Base-by-base conservation (phyloP, 1,139 yeast species). In the Pneumocystis sp. region DNA sequence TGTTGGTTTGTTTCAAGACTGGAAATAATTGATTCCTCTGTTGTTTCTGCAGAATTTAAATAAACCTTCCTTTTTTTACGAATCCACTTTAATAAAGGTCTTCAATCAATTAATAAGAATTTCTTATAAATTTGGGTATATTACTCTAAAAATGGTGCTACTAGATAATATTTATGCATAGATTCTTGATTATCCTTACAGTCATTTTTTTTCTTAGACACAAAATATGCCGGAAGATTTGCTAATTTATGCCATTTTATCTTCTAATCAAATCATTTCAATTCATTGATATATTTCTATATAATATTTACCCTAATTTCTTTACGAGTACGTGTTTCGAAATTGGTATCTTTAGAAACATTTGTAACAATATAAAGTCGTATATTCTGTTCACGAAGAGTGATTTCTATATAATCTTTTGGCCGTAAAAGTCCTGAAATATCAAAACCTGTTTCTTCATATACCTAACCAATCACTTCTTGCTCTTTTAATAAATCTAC, bases 371-470 rank as follows among this genome's bases (percentile, higher is more conserved):
- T 77, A 73, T 83, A 95, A 42, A 95, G 87, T 72, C 90, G 86
- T 74, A 88, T 88, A 74, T 89, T 89, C 74, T 93, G 93, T 15
- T 95, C 96, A 64, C 80, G 79, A 57, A 89, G 83, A 7, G 89
- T 88, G 73, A 95, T 82, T 73, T 93, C 97, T 64, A 90, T 81
- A 68, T 82, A 88, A 67, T 87, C 91, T 50, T 85, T 81, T 68
- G 85, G 86, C 68, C 83, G 82, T 64, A 91, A 80, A 70, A 81
- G 82, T 15, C 83, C 84, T 3, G 84, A 76, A 63, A 89, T 85
- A 75, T 91, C 95, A 72, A 86, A 90, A 0, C 98, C 96, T n/a
- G 91, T 93, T 74, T 95, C 99, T 76, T 95, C 99, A 69, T 82
- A 82, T 31, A 89, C 66, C 64, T 62, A 21, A 34, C 31, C 10